Base-by-base conservation (phyloP, 345 rosid species). In the Bretschneidera sinensis region DNA sequence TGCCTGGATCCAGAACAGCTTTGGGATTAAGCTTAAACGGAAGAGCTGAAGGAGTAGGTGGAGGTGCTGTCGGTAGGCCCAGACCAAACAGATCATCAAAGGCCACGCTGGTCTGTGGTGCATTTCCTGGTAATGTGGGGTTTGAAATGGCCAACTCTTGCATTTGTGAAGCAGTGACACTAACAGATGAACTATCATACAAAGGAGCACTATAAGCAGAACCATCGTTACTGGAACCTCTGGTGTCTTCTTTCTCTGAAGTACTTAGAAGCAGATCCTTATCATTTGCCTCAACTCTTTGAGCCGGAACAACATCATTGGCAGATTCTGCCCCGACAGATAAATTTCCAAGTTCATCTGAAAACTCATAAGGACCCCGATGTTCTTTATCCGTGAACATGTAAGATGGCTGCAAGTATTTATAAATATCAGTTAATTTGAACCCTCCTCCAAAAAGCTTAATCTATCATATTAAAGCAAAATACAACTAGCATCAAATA, bases 311-410 rank as follows among this genome's bases (percentile, higher is more conserved):
- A 52, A 73, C 82, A 31, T 77, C 75, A 62, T 71, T 77, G 48
- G 79, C 79, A 51, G 87, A 61, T 65, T 85, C 97, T 65, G 79
- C 83, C 57, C 76, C 87, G 55, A 87, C 76, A 62, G 97, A 60
- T 57, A 85, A 51, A 76, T 75, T 79, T 54, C 87, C 87, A 55
- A 86, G 70, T 65, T 90, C 99, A 18, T 90, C 96, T 11, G 92
- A 84, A 71, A 84, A 86, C 81, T 87, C 97, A 75, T 84, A 90
- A 60, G 96, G 95, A 34, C 95, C 97, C 48, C 91, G 83, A 62
- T 90, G 95, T 76, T 90, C 99, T 73, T 83, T 86, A 72, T 89
- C 95, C 0, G 96, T 94, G 78, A 94, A 94, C 95, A 94, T 94
- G 78, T 90, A 94, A 24, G 97, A 94, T 14, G 97, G 96, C 99